Base-by-base conservation (phyloP, 1,139 yeast genomes). In the Wickerhamomyces sp. region DNA sequence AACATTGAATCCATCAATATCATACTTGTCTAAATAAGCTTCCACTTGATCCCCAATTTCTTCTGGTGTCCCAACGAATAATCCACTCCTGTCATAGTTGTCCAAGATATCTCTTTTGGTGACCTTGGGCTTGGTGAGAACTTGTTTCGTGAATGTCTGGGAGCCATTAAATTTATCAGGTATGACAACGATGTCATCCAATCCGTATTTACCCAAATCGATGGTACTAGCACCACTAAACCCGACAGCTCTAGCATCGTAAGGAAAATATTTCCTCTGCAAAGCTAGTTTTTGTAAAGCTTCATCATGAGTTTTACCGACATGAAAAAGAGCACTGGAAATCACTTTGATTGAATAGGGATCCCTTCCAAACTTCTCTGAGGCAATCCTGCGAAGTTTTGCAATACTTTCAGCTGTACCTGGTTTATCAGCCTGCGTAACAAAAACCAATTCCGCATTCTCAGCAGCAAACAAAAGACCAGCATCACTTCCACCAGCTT, bases 401-500 rank as follows among this genome's bases (percentile, higher is more conserved):
- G 45, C 51, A 13, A 59, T 50, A 7, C 55, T 45, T 23, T 40
- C 46, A 37, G 50, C 23, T 57, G 45, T 27, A 43, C 45, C 36
- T 50, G 52, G 10, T 61, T 60, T 6, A 58, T 57, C 58, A 42
- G 53, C 61, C 40, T 59, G 57, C n/a, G 48, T 13, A 6, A 43
- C 18, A 23, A 38, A 70, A 9, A 69, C 67, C 10, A 64, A 63
- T 51, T 71, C 76, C 2, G 74, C 75, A 54, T 68, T 64, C 46
- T 64, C 63, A 15, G 76, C 76, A 11, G 75, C 75, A 56, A 67
- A 67, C 6, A 66, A 65, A 45, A 63, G 65, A n/a, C 75, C 75
- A 10, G 63, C 63, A 10, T 64, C 56, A 0, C 75, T 69, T 14
- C 72, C 64, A n/a, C 76, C 76, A 2, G 76, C 76, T 52, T 71